phyloP scores from a whole-genome alignment of 2,329 filamentous ascomycete species.

The Neofusicoccum sp. region DNA sequence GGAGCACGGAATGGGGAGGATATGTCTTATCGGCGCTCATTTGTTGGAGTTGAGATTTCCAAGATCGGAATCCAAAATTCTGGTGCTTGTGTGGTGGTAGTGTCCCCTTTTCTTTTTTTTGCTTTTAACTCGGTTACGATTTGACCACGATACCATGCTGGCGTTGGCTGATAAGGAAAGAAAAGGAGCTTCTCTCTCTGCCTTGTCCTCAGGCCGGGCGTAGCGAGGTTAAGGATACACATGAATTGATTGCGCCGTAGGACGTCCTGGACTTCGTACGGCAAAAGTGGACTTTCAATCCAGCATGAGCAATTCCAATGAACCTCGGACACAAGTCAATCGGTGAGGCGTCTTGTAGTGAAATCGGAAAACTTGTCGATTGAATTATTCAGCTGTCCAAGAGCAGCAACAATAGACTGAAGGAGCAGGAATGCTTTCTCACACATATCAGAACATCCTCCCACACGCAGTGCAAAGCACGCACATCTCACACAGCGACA shows the following conservation, averaged over 20 bases:
- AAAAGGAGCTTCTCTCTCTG: background rate
- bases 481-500: background rate
- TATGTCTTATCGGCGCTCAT: background rate
- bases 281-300: too few relatives aligned
- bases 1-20: constrained; percentile 1
- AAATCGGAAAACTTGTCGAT: too few relatives aligned
- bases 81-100: background rate
- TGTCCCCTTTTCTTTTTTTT: background rate
- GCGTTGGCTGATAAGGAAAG: background rate
- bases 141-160: constrained; percentile 8
- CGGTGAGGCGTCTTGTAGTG: too few relatives aligned
- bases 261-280: too few relatives aligned
- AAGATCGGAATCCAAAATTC: background rate
- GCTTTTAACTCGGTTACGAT: background rate
- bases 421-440: background rate
- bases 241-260: too few relatives aligned
- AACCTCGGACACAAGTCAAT: too few relatives aligned
- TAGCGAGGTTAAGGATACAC: background rate
- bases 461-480: background rate
- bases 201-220: background rate
- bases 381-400: background rate
- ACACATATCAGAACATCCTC: background rate
- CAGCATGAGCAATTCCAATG: too few relatives aligned
- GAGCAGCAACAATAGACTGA: background rate
- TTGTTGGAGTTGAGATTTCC: background rate